Base-by-base conservation (phyloP, 331 rosid species). In the Rosa hybrid region DNA sequence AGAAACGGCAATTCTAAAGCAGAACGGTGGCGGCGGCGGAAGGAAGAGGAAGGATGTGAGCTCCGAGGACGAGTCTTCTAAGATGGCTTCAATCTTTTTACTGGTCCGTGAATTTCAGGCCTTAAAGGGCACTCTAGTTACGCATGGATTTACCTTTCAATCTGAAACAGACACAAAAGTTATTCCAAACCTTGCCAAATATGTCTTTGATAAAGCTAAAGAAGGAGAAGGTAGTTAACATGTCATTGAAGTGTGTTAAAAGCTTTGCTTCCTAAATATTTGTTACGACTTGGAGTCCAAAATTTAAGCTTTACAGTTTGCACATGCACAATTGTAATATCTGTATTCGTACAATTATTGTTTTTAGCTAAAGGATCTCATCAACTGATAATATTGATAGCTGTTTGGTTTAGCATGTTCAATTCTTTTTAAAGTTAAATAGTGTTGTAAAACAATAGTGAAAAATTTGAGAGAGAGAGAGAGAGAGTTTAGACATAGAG, bases 81-180 rank as follows among this genome's bases (percentile, higher is more conserved):
- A 30, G 34, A 30, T 30, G 34, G 34, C 34, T 30, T 30, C 34
- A 30, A 30, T 30, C 34, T 30, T 30, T 30, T 30, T 30, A 30
- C 34, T 30, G 34, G 34, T 30, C 34, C 34, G 34, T 30, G 34
- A 30, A 30, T 77, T 53, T 80, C 90, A 96, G 99, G 99, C 94
- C 79, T 87, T 96, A 81, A 96, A 93, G 92, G 92, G 88, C 82
- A 89, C 97, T 18, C 86, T 96, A 60, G 80, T 89, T 17, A 88
- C 94, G 9, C 98, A 93, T 82, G 97, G 99, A 69, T 93, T 89
- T 83, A 82, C 81, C n/a, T 96, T 96, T 87, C 92, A 90, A 81
- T 93, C 99, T 27, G 99, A 96, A 65, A 96, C 98, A 0, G 99
- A 96, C 75, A 96, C 99, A 0, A 98, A 96, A 89, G 96, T 93